phyloP scores from a whole-genome alignment of 2,329 filamentous ascomycete species.

The Orbilia ellipsospora region DNA sequence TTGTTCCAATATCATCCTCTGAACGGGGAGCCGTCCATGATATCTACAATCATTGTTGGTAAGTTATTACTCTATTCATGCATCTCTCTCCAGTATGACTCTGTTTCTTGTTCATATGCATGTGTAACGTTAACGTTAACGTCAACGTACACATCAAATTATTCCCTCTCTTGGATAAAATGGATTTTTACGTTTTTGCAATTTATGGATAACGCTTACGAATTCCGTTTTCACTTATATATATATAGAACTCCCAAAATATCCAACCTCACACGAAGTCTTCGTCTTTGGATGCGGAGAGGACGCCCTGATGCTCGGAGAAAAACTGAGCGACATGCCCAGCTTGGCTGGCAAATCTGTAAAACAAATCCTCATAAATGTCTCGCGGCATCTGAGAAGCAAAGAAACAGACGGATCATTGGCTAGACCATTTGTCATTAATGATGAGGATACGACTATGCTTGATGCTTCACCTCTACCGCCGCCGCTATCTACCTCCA shows the following conservation, averaged over 20 bases:
- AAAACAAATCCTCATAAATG: constrained; percentile 36
- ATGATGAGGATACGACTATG: constrained; percentile 31
- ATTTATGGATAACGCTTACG: no score
- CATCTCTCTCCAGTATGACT: not conserved
- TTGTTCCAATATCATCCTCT: constrained; percentile 49
- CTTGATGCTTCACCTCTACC: not conserved
- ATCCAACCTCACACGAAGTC: constrained; percentile 37
- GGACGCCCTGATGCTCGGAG: constrained; percentile 27
- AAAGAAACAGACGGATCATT: constrained; percentile 43
- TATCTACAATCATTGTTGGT: constrained; percentile 47
- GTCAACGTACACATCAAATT: not conserved
- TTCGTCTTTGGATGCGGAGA: constrained; percentile 51
- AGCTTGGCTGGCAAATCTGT: constrained; percentile 30
- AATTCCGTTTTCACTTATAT: no score
- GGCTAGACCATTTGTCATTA: constrained; percentile 28
- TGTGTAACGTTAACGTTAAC: not conserved
- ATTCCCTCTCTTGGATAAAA: not conserved
- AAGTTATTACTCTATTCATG: not conserved
- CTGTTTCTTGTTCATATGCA: not conserved
- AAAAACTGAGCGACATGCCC: constrained; percentile 38
- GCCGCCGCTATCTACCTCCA: not conserved
- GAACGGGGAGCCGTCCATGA: constrained; percentile 41
- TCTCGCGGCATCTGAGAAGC: constrained; percentile 33
- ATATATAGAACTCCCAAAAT: constrained; percentile 28
- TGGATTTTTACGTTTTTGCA: no score